Conservation (phyloP, 331 rosid genomes). For the Quercus lobata region DNA sequence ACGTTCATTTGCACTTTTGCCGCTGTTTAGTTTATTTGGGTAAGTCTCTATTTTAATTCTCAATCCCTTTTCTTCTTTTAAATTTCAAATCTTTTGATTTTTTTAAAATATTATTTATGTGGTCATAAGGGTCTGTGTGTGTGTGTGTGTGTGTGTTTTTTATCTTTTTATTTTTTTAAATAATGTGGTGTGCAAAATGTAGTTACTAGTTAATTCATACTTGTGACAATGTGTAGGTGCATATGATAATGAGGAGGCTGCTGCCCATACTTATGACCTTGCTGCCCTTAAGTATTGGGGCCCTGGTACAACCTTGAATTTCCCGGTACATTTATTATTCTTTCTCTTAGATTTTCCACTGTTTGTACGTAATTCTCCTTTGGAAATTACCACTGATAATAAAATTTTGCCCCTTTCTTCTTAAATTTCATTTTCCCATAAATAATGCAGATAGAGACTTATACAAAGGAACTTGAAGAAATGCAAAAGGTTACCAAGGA, state of each 20-base stretch:
- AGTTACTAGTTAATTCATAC: not conserved
- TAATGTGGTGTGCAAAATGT: not conserved
- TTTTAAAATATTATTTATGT: not conserved
- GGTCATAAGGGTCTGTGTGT: too few species aligned
- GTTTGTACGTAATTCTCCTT: not conserved
- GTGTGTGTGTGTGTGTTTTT: not conserved
- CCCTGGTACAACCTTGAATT: constrained; percentile 61
- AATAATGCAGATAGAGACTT: constrained; percentile 50
- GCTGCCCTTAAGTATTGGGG: constrained; percentile 99
- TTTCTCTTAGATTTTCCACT: not conserved
- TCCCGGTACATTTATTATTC: constrained; percentile 47
- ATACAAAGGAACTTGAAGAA: constrained; percentile 64
- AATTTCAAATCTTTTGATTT: not conserved
- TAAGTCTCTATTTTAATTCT: constrained; percentile 35
- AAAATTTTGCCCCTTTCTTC: not conserved
- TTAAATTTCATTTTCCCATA: not conserved
- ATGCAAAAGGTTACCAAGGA: constrained; percentile 62
- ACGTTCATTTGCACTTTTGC: constrained; percentile 47
- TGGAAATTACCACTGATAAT: not conserved
- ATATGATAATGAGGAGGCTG: constrained; percentile 81
- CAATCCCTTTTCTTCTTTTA: not conserved
- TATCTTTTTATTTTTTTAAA: not conserved
- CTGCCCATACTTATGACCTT: constrained; percentile 90
- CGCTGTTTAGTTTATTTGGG: constrained; percentile 94
- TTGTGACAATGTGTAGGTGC: constrained; percentile 44